A percentile compares a stretch with the other conserved stretches of the same genome.
Evolutionary conservation across 371 early-diverging fungal genomes (phyloP).

Genomic region (Mucor sp.): DNA sequence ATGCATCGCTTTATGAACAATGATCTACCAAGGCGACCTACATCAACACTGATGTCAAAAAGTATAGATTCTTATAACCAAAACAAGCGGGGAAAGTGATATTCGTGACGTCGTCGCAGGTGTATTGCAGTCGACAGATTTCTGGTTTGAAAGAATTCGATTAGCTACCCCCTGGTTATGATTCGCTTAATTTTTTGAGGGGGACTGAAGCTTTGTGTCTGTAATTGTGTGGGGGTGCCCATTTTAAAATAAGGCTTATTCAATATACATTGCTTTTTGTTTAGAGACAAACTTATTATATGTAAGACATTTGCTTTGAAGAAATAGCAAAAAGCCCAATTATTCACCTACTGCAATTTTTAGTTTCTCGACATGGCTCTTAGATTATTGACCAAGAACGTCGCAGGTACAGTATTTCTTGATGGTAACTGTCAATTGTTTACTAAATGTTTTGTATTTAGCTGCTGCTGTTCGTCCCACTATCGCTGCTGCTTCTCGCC

Average conservation of each 20-base stretch:
- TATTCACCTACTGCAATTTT: neutral
- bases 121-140: neutral
- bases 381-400: slow-evolving; percentile 54
- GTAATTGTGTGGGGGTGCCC: slow-evolving; percentile 4
- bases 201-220: neutral
- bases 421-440: neutral
- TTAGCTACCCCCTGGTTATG: slow-evolving; percentile 4
- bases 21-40: too few relatives aligned
- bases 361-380: slow-evolving; percentile 42
- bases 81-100: neutral
- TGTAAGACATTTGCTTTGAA: neutral
- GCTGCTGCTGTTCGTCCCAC: slow-evolving; percentile 49
- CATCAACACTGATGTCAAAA: too few relatives aligned
- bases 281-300: slow-evolving; percentile 6
- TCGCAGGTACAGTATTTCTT: slow-evolving; percentile 19
- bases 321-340: neutral
- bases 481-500: slow-evolving; percentile 39
- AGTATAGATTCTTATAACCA: too few relatives aligned
- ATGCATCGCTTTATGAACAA: neutral
- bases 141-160: neutral
- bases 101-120: slow-evolving; percentile 1
- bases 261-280: neutral
- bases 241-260: slow-evolving; percentile 3
- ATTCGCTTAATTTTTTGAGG: neutral
- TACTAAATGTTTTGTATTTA: slow-evolving; percentile 2